Conservation (phyloP, 805 yeast species). For the Komagataella kurtzmanii region DNA sequence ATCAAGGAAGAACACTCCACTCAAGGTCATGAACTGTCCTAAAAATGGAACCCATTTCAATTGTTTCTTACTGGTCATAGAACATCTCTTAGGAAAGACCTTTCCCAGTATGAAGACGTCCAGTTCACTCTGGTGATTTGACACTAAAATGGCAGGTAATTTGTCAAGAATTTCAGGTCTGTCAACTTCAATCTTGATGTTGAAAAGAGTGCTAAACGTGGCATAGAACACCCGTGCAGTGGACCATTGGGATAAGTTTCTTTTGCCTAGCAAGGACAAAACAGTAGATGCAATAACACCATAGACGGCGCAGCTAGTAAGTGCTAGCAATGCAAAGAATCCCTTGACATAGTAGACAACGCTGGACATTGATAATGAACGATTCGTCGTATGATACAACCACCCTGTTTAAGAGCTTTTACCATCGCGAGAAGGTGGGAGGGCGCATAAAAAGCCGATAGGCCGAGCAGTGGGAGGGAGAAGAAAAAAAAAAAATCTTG, state of each 20-base stretch:
- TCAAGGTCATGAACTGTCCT: slow-evolving; percentile 93
- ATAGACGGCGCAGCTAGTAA: slow-evolving; percentile 51
- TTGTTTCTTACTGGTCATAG: slow-evolving; percentile 85
- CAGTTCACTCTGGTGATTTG: slow-evolving; percentile 86
- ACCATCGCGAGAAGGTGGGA: background rate
- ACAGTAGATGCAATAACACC: slow-evolving; percentile 68
- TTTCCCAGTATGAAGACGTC: slow-evolving; percentile 76
- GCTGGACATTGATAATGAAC: background rate
- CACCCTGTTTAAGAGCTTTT: background rate
- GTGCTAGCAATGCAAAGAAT: slow-evolving; percentile 34
- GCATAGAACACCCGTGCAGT: slow-evolving; percentile 75
- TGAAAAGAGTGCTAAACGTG: slow-evolving; percentile 45
- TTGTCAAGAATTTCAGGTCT: slow-evolving; percentile 46
- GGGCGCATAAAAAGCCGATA: background rate
- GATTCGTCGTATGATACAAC: background rate
- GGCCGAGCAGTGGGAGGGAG: background rate
- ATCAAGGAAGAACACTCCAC: slow-evolving; percentile 87
- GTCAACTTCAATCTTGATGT: slow-evolving; percentile 56
- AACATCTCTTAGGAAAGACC: slow-evolving; percentile 76
- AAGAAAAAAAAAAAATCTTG: background rate
- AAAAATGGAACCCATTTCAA: slow-evolving; percentile 76
- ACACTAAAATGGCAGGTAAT: slow-evolving; percentile 66
- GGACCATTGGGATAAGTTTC: slow-evolving; percentile 74
- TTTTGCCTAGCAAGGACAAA: slow-evolving; percentile 57
- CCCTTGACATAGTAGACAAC: slow-evolving; percentile 22